Percentiles rank a stretch among this genome's conserved stretches.
phyloP scores from a whole-genome alignment of 108 stramenopile species.

The Discostella stelligeroides region DNA sequence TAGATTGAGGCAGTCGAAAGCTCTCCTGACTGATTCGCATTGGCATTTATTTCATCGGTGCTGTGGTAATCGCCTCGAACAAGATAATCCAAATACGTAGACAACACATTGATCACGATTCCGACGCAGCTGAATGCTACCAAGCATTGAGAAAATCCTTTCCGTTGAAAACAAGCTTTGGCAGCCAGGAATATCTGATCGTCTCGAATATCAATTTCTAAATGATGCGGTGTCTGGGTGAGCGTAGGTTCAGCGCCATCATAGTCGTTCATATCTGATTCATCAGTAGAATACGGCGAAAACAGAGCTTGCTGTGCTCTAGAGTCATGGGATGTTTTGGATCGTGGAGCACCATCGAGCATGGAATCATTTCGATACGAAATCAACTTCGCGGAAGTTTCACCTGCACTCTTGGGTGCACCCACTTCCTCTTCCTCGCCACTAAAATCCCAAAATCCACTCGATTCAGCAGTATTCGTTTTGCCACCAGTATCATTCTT shows the following conservation, averaged over 20 bases:
- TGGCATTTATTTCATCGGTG: slow-evolving; percentile 5
- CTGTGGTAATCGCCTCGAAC: slow-evolving; percentile 62
- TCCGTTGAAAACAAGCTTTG: slow-evolving; percentile 73
- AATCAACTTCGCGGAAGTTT: slow-evolving; percentile 27
- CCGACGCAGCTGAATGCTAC: slow-evolving; percentile 78
- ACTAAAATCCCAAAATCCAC: neutral
- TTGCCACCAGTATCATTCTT: slow-evolving; percentile 14
- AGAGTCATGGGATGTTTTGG: neutral
- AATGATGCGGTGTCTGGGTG: slow-evolving; percentile 72
- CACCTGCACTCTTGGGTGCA: neutral
- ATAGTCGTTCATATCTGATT: slow-evolving; percentile 14
- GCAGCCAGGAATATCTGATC: slow-evolving; percentile 78
- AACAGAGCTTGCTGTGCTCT: slow-evolving; percentile 16
- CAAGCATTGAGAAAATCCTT: slow-evolving; percentile 78
- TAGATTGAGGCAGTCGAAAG: slow-evolving; percentile 61
- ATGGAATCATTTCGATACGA: slow-evolving; percentile 19
- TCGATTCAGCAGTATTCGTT: neutral
- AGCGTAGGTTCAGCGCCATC: slow-evolving; percentile 80
- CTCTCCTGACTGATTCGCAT: slow-evolving; percentile 9
- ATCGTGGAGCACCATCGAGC: neutral
- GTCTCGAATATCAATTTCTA: slow-evolving; percentile 85
- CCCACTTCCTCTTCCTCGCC: slow-evolving; percentile 7
- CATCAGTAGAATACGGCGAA: slow-evolving; percentile 35
- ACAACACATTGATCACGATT: slow-evolving; percentile 83
- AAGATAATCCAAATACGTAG: slow-evolving; percentile 86